Evolutionary conservation across 495 filamentous ascomycete genomes (phyloP).

Genomic region (Parathielavia hyrcaniae): DNA sequence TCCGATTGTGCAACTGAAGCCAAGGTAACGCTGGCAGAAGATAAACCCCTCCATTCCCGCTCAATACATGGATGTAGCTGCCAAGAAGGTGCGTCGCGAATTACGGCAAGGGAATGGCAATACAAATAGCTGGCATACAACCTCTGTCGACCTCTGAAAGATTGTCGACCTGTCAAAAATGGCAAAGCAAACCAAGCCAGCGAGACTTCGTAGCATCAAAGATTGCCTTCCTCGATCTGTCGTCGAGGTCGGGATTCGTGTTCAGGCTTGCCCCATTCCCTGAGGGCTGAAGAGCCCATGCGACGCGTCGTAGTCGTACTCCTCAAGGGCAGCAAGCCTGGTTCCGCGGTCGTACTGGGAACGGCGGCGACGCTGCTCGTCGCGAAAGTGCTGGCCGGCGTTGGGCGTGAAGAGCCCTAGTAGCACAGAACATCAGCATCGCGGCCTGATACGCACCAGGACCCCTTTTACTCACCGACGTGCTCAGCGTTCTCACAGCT

Average conservation of each 20-base stretch:
- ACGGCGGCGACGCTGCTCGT: slow-evolving; percentile 68
- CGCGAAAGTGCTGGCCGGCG: slow-evolving; percentile 63
- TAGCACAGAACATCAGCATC: slow-evolving; percentile 2
- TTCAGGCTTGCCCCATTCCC: slow-evolving; percentile 9
- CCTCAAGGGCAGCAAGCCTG: slow-evolving; percentile 54
- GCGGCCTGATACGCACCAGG: not conserved
- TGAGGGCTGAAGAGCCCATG: slow-evolving; percentile 28
- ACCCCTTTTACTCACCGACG: slow-evolving; percentile 54
- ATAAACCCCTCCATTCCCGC: slow-evolving; percentile 1
- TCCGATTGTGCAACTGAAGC: slow-evolving; percentile 1
- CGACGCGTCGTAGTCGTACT: slow-evolving; percentile 46
- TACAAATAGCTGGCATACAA: slow-evolving; percentile 21
- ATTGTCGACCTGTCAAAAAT: slow-evolving; percentile 24
- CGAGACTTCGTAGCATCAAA: slow-evolving; percentile 9
- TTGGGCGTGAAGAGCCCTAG: slow-evolving; percentile 66
- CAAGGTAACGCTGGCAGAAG: slow-evolving; percentile 6
- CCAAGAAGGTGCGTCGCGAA: slow-evolving; percentile 20
- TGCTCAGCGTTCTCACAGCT: slow-evolving; percentile 81
- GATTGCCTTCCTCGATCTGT: not conserved
- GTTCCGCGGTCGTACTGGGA: slow-evolving; percentile 74
- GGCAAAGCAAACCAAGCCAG: slow-evolving; percentile 18
- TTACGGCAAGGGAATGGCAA: slow-evolving; percentile 21
- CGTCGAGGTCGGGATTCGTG: not conserved
- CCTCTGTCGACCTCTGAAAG: slow-evolving; percentile 17
- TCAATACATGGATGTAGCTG: slow-evolving; percentile 18